A percentile compares a stretch with the other conserved stretches of the same genome.
phyloP scores from a whole-genome alignment of 176 grass and related monocot species.

The Coix lacrymajobi region DNA sequence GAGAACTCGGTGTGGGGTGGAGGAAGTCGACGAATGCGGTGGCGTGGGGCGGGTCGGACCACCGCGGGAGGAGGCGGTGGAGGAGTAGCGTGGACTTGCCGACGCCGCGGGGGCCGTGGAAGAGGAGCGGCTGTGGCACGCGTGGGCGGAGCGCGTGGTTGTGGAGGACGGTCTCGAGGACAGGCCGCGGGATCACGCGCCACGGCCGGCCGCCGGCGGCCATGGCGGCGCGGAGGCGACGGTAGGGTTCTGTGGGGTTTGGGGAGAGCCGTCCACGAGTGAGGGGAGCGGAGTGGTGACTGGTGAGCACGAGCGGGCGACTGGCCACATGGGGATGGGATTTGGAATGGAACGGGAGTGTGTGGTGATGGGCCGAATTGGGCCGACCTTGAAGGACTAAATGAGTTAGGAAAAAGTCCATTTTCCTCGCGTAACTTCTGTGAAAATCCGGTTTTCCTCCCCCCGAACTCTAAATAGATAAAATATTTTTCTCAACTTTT shows the following conservation, averaged over 20 bases:
- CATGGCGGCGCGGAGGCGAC: conserved; percentile 27
- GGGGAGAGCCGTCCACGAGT: neutral
- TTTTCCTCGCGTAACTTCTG: too few species aligned
- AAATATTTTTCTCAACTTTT: too few species aligned
- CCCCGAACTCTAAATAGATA: too few species aligned
- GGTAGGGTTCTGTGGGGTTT: conserved; percentile 35
- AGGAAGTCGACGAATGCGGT: conserved; percentile 77
- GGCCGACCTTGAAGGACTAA: too few species aligned
- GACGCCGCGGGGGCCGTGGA: conserved; percentile 84
- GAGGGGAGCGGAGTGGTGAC: neutral
- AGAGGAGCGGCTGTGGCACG: conserved; percentile 64
- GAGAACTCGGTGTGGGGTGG: neutral
- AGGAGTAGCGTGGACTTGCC: conserved; percentile 92
- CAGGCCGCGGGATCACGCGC: conserved; percentile 70
- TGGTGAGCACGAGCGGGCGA: neutral
- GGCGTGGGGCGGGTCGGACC: conserved; percentile 66
- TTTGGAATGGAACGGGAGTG: too few species aligned
- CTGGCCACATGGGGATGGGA: too few species aligned
- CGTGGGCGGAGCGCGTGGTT: conserved; percentile 70
- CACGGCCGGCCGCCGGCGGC: conserved; percentile 42
- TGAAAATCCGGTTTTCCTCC: too few species aligned
- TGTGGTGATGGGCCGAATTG: too few species aligned
- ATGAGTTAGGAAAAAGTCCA: too few species aligned
- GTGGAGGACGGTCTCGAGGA: conserved; percentile 82
- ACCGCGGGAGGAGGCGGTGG: conserved; percentile 76